These are phyloP conservation scores for Kodamaea lidongshanica DNA, from an alignment of 805 yeast species.

Conservation along the genomic window DNA sequence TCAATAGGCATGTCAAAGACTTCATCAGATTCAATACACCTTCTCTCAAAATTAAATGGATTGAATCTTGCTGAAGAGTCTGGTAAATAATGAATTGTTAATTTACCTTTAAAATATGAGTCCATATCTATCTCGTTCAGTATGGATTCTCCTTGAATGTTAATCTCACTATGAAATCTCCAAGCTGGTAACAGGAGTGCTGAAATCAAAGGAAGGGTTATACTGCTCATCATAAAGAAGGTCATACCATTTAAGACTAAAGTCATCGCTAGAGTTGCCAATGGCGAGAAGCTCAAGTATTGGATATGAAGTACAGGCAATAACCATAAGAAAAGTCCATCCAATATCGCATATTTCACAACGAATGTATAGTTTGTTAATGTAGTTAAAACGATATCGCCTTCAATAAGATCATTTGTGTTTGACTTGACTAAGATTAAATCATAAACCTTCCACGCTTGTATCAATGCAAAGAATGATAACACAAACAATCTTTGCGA, in stretches of 20 bases:
- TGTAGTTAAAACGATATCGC: constrained; percentile 29
- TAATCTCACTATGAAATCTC: constrained; percentile 42
- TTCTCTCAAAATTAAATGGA: constrained; percentile 55
- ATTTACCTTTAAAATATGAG: constrained; percentile 75
- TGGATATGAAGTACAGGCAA: constrained; percentile 75
- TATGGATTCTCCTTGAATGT: constrained; percentile 45
- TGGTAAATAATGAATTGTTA: constrained; percentile 81
- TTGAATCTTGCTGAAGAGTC: constrained; percentile 83
- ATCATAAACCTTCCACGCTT: constrained; percentile 80
- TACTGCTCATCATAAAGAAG: constrained; percentile 47
- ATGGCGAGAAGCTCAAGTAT: constrained; percentile 57
- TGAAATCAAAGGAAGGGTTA: constrained; percentile 43
- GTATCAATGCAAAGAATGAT: constrained; percentile 67
- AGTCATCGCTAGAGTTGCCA: constrained; percentile 47
- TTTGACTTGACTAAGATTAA: constrained; percentile 51
- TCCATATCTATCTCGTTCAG: constrained; percentile 39
- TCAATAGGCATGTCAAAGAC: constrained; percentile 57
- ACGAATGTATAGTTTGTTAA: constrained; percentile 53
- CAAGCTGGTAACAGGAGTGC: constrained; percentile 34
- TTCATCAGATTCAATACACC: constrained; percentile 47
- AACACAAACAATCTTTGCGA: constrained; percentile 67
- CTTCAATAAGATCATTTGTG: neutral
- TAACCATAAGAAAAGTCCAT: constrained; percentile 62
- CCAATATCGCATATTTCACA: constrained; percentile 66
- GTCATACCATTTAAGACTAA: constrained; percentile 43